Base-by-base conservation (phyloP, 2,329 filamentous ascomycete species). In the Exserohilum turcica region DNA sequence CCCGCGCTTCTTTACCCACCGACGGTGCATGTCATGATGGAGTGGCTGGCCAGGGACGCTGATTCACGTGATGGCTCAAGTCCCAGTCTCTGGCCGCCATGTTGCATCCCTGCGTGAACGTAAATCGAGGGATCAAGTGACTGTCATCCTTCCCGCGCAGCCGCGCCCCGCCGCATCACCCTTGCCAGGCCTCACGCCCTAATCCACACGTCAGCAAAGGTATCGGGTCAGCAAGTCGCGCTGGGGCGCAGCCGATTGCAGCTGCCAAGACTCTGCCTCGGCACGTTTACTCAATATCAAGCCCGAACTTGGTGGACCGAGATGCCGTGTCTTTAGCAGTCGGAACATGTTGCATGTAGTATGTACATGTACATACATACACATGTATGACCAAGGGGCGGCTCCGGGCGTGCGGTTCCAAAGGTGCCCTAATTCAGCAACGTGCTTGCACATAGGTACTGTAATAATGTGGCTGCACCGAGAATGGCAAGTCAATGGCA, bases 131-230 rank as follows among this genome's bases (percentile, higher is more conserved):
- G 52, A 62, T 63, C 62, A 63, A 64, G 55, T 65, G 61, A 65
- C 57, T 56, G 44, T 49, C 64, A 68, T 73, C 68, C 70, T 72
- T 72, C 68, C 70, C 68, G 70, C 60, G 45, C 57, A 60, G 51
- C 61, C 65, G 59, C 54, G 53, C 60, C 63, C 67, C 62, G 54
- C 56, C 52, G 53, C 53, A 50, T 48, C 24, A 63, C 52, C 63
- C 66, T 60, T 60, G 64, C 52, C 61, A 53, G 35, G 55, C 51
- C 52, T 48, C 51, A 59, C 50, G 54, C 52, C 48, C 44, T 45
- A 48, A 52, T 58, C 61, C 58, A 59, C 59, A 60, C 37, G 55
- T 61, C 59, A 61, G 56, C 57, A 56, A 47, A 46, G 35, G 31
- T 33, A 46, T 58, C 58, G 47, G 61, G 65, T 68, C 57, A 68